Evolutionary conservation across 2,329 filamentous ascomycete species (phyloP), one percentile per base, ranked within the genome.

Genomic region (Fusarium sp.): DNA sequence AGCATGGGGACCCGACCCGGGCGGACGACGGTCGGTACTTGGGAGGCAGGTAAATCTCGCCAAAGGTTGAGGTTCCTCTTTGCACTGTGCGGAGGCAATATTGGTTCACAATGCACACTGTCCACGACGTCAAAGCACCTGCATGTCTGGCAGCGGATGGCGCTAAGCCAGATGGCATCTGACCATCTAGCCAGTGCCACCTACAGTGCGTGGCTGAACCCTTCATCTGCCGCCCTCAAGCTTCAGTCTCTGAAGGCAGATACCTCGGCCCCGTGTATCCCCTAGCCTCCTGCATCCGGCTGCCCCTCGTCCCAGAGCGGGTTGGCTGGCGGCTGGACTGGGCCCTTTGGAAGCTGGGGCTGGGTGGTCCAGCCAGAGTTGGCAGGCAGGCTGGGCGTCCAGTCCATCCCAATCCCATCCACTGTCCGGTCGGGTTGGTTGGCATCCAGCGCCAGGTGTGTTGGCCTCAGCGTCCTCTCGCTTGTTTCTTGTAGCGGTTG

Each of bases 201-300:
- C 2, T 1, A 50, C 11, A 36, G 38, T 51, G 49, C 31, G 59
- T 67, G 55, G 33, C 61, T 44, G 54, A 57, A 51, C 16, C 29
- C 18, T 13, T 34, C 20, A 34, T 23, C 16, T 29, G 31, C 46
- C 33, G 25, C 44, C 29, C 63, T 64, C 44, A 58, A 67, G 46
- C 42, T 60, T 60, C 58, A 67, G 67, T 60, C 53, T 56, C 58
- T 46, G 31, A 27, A 38, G 23, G 18, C 14, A 18, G 20, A 34
- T 61, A 56, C 64, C 57, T 71, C 61, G 16, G 42, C 38, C 27
- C 31, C 29, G 62, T 42, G 61, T 59, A 61, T 34, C 58, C 16
- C 40, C 59, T 67, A 69, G 63, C 65, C 62, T 64, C 62, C 67
- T 74, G 68, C 67, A 72, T 69, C 70, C 61, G 68, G 72, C 62